Percentiles rank a stretch among this genome's conserved stretches.
These are phyloP conservation scores for Exophiala spinifera DNA, from an alignment of 2,329 filamentous ascomycete species.

Conservation along the genomic window DNA sequence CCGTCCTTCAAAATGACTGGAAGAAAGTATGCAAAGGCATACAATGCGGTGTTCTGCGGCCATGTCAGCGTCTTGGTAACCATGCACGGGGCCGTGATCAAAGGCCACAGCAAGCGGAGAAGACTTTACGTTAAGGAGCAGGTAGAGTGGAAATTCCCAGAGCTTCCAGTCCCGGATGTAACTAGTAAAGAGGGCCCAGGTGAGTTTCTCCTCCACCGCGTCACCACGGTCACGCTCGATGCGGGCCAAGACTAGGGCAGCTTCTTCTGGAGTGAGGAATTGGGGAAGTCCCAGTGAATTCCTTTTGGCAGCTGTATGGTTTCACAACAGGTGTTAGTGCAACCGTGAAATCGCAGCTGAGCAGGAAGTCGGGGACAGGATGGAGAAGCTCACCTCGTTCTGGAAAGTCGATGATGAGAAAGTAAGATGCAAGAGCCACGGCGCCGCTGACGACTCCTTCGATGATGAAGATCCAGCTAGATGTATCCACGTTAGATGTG, in stretches of 20 bases:
- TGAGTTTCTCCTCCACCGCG: conserved; percentile 32
- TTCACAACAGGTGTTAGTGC: too few relatives aligned
- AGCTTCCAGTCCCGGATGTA: conserved; percentile 38
- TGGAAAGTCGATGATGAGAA: conserved; percentile 43
- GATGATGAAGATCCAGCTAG: conserved; percentile 29
- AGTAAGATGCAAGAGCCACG: conserved; percentile 34
- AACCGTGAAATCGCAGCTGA: too few relatives aligned
- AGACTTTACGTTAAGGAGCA: conserved; percentile 5
- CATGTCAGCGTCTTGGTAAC: too few relatives aligned
- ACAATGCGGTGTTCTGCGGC: conserved; percentile 17
- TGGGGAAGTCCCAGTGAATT: neutral
- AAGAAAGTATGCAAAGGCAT: conserved; percentile 39
- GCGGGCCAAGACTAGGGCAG: conserved; percentile 34
- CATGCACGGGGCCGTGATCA: too few relatives aligned
- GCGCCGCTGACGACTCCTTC: conserved; percentile 34
- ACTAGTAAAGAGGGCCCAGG: conserved; percentile 27
- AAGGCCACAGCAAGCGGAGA: too few relatives aligned
- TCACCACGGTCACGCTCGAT: conserved; percentile 40
- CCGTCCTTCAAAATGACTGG: conserved; percentile 38
- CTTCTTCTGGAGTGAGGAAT: conserved; percentile 30
- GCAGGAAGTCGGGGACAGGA: too few relatives aligned
- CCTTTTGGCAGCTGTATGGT: conserved; percentile 11
- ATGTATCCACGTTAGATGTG: neutral
- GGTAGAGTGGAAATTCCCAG: conserved; percentile 20
- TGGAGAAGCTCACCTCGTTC: conserved; percentile 18